These are phyloP conservation scores for Lolium multiflorum DNA, from an alignment of 176 grass and related monocot genomes.

Conservation along the genomic window DNA sequence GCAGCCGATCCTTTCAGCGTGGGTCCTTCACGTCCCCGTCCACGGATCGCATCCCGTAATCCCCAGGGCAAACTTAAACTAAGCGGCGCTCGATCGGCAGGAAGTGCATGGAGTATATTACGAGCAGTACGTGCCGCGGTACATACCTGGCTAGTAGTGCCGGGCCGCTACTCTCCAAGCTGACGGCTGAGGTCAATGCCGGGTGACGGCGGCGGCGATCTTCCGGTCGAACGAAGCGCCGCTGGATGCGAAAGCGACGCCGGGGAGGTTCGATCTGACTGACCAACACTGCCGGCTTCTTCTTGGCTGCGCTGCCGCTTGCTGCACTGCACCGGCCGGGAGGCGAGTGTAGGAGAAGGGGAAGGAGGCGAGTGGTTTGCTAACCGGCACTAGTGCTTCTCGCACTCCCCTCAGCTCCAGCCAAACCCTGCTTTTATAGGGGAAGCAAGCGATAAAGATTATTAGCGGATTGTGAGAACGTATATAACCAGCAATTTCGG, in stretches of 20 bases:
- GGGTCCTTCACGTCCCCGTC: slow-evolving; percentile 15
- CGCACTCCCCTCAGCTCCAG: slow-evolving; percentile 2
- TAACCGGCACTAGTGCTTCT: slow-evolving; percentile 4
- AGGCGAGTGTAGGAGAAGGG: neutral
- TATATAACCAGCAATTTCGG: neutral
- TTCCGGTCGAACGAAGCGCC: too few relatives aligned
- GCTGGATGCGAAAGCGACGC: too few relatives aligned
- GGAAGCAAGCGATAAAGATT: neutral
- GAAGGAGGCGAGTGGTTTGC: neutral
- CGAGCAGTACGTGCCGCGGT: too few relatives aligned
- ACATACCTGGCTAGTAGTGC: slow-evolving; percentile 28
- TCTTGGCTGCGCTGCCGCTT: neutral
- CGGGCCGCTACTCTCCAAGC: slow-evolving; percentile 34
- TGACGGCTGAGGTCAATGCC: neutral
- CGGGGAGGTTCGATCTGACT: too few relatives aligned
- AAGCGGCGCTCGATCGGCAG: neutral
- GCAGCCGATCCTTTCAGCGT: neutral
- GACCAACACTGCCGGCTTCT: neutral
- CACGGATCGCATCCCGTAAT: neutral
- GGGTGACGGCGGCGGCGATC: too few relatives aligned
- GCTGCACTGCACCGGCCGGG: neutral
- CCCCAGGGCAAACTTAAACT: neutral
- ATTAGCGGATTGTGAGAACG: neutral
- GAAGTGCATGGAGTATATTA: neutral
- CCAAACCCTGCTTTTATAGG: slow-evolving; percentile 25